phyloP scores from a whole-genome alignment of 2,329 filamentous ascomycete genomes.

The Penicillium sp. region DNA sequence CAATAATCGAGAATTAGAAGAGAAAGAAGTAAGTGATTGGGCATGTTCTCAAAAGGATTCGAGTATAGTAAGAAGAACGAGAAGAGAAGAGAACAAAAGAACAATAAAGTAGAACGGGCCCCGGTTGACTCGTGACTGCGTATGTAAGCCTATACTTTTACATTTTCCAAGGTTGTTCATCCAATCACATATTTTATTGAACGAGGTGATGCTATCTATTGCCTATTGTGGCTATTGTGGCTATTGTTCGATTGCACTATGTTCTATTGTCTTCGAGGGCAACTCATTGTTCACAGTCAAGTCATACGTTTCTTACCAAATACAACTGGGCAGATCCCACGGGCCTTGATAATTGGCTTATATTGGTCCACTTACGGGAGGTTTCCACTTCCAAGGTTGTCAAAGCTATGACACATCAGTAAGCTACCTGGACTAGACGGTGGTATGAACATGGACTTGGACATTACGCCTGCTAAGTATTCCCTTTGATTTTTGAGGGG shows the following conservation, averaged over 20 bases:
- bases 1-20: background rate
- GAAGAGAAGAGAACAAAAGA: background rate
- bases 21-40: background rate
- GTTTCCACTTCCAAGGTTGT: too few species aligned
- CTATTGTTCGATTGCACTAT: background rate
- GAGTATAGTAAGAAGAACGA: background rate
- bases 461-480: background rate
- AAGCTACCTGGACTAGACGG: background rate
- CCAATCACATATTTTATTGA: background rate
- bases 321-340: background rate
- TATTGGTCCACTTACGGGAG: background rate
- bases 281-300: background rate
- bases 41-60: constrained; percentile 1
- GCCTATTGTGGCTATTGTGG: background rate
- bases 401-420: too few species aligned
- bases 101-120: background rate
- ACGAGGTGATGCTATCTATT: background rate
- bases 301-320: background rate
- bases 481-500: constrained; percentile 6
- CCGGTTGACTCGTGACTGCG: constrained; percentile 1
- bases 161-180: too few species aligned
- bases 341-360: background rate
- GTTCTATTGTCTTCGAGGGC: background rate
- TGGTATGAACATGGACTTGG: background rate
- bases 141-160: background rate